Evolutionary conservation across 306 rosid genomes (phyloP).

Genomic region (Senna siamea): DNA sequence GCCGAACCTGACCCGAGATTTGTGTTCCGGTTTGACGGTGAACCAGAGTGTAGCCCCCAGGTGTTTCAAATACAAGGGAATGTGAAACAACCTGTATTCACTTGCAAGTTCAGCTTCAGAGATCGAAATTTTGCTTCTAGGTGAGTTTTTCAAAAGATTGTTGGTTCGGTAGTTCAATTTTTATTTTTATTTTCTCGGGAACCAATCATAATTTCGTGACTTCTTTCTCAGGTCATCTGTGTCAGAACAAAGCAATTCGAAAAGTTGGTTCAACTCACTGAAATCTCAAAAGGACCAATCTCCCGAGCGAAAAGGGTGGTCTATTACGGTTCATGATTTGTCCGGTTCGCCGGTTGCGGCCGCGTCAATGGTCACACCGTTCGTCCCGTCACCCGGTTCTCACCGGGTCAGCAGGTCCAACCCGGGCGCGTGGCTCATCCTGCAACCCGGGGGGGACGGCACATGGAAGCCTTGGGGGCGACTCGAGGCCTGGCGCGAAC

Average conservation of each 20-base stretch:
- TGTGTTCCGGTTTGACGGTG: slow-evolving; percentile 76
- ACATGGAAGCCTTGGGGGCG: slow-evolving; percentile 65
- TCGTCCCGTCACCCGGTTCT: slow-evolving; percentile 55
- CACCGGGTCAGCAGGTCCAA: slow-evolving; percentile 55
- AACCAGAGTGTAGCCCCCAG: slow-evolving; percentile 89
- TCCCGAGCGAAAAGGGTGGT: slow-evolving; percentile 55
- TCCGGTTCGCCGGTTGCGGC: slow-evolving; percentile 57
- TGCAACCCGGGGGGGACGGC: slow-evolving; percentile 53
- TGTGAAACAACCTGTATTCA: slow-evolving; percentile 57
- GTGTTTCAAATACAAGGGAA: slow-evolving; percentile 79
- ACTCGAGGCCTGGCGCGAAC: slow-evolving; percentile 56
- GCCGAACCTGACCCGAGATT: slow-evolving; percentile 89
- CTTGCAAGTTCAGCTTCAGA: slow-evolving; percentile 58
- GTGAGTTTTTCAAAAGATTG: too few relatives aligned
- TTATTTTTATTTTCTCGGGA: background rate
- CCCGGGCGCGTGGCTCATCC: slow-evolving; percentile 59
- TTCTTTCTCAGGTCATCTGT: background rate
- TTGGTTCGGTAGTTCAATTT: too few relatives aligned
- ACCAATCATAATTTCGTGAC: background rate
- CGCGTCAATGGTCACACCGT: slow-evolving; percentile 46
- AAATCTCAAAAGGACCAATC: slow-evolving; percentile 22
- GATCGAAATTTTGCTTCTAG: slow-evolving; percentile 38
- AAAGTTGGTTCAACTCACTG: background rate
- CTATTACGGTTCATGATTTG: slow-evolving; percentile 51
- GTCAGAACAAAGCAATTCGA: background rate